Conservation (phyloP, 2,329 filamentous ascomycete genomes). For the Pseudogymnoascus sp. region DNA sequence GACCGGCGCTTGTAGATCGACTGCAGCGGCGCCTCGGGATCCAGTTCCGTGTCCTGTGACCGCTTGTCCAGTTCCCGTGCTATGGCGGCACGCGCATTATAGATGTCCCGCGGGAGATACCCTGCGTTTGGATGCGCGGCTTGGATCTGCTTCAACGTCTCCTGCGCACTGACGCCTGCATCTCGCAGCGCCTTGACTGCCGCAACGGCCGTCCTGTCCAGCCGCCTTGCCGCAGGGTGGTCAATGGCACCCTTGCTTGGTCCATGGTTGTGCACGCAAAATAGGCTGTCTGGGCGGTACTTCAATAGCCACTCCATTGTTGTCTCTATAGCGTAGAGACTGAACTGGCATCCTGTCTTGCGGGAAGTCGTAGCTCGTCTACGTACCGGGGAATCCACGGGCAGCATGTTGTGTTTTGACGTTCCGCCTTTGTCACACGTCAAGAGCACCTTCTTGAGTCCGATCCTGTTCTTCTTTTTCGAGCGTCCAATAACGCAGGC, state of each 20-base stretch:
- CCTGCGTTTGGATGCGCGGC: slow-evolving; percentile 56
- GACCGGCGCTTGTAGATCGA: slow-evolving; percentile 55
- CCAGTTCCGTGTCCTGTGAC: slow-evolving; percentile 42
- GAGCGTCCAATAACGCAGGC: slow-evolving; percentile 61
- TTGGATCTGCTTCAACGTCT: slow-evolving; percentile 60
- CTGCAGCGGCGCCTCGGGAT: slow-evolving; percentile 46
- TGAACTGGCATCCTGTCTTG: slow-evolving; percentile 61
- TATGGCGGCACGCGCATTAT: slow-evolving; percentile 60
- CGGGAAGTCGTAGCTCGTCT: slow-evolving; percentile 61
- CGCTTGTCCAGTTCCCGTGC: slow-evolving; percentile 58
- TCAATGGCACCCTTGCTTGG: slow-evolving; percentile 60
- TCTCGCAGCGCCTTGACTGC: slow-evolving; percentile 60
- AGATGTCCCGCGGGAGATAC: slow-evolving; percentile 57
- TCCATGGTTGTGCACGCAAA: slow-evolving; percentile 56
- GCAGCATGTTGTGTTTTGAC: slow-evolving; percentile 44
- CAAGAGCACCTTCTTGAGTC: slow-evolving; percentile 59
- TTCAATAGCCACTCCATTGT: slow-evolving; percentile 60
- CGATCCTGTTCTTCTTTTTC: slow-evolving; percentile 56
- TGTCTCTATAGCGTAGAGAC: slow-evolving; percentile 63
- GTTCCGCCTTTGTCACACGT: slow-evolving; percentile 60
- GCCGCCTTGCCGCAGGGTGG: slow-evolving; percentile 57
- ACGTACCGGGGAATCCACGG: slow-evolving; percentile 37
- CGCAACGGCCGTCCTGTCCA: slow-evolving; percentile 61
- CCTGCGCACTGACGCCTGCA: slow-evolving; percentile 54
- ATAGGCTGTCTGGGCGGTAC: slow-evolving; percentile 51